Conservation (phyloP, 768 basidiomycete species). For the Mycena chlorophos region DNA sequence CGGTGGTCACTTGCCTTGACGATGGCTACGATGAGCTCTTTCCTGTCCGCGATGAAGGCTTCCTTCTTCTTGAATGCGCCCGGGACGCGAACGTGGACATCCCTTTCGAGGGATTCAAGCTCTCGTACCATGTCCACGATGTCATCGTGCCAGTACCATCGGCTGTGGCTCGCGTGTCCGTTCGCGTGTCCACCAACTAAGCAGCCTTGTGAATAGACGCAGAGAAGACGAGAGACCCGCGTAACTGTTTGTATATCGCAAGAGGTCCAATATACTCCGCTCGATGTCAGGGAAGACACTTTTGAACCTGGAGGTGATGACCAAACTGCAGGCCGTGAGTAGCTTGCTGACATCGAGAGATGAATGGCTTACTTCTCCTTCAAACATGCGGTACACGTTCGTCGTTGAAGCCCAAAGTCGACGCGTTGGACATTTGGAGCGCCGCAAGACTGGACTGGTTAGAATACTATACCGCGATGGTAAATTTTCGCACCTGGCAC, state of each 20-base stretch:
- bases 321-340: conserved; percentile 24
- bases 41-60: conserved; percentile 25
- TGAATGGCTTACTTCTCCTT: conserved; percentile 17
- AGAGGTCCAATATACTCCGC: conserved; percentile 26
- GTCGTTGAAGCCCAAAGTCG: conserved; percentile 21
- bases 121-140: conserved; percentile 25
- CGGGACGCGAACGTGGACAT: conserved; percentile 20
- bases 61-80: conserved; percentile 29
- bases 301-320: conserved; percentile 27
- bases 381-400: conserved; percentile 19
- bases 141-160: conserved; percentile 37
- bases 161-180: conserved; percentile 27
- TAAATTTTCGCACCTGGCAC: conserved; percentile 25
- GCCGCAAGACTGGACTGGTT: conserved; percentile 14
- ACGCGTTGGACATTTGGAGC: conserved; percentile 17
- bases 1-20: conserved; percentile 16
- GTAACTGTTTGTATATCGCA: conserved; percentile 35
- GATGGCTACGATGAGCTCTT: conserved; percentile 17
- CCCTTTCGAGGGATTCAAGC: conserved; percentile 20
- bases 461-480: no score
- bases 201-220: background rate
- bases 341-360: background rate
- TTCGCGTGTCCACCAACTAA: conserved; percentile 33
- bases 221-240: background rate
- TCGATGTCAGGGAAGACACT: conserved; percentile 31